Evolutionary conservation across 352 stramenopile genomes (phyloP).

Genomic region (Pythium aristosporum): DNA sequence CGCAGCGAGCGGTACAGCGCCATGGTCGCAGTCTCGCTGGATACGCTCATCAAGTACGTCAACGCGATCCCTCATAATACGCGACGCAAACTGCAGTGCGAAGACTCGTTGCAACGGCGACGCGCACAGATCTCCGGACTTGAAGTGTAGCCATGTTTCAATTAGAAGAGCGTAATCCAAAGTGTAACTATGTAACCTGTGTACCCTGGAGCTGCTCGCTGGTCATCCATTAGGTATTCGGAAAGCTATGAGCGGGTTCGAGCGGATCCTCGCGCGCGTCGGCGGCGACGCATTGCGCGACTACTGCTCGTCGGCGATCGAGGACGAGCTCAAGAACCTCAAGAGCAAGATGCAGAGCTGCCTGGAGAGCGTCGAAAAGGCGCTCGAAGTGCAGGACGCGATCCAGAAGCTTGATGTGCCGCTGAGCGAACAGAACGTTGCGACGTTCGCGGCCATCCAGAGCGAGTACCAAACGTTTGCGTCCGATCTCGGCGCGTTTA

Average conservation of each 20-base stretch:
- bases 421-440: conserved; percentile 51
- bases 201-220: neutral
- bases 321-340: conserved; percentile 63
- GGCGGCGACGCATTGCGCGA: conserved; percentile 64
- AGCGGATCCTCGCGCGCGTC: conserved; percentile 71
- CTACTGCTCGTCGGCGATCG: conserved; percentile 77
- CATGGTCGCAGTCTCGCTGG: conserved; percentile 2
- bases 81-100: conserved; percentile 15
- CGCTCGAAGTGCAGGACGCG: conserved; percentile 57
- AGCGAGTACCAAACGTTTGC: conserved; percentile 54
- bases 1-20: conserved; percentile 7
- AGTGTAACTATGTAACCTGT: neutral
- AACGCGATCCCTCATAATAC: conserved; percentile 14
- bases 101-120: conserved; percentile 4
- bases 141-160: conserved; percentile 4
- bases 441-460: conserved; percentile 51
- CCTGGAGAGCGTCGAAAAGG: conserved; percentile 53
- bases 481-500: conserved; percentile 42
- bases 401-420: conserved; percentile 64
- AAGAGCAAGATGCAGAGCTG: conserved; percentile 61
- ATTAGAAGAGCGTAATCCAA: neutral
- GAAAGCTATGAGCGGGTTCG: conserved; percentile 60
- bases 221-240: neutral
- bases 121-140: conserved; percentile 6
- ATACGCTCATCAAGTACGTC: conserved; percentile 15